phyloP scores from a whole-genome alignment of 768 basidiomycete species.

The Neoboletus magnificus region DNA sequence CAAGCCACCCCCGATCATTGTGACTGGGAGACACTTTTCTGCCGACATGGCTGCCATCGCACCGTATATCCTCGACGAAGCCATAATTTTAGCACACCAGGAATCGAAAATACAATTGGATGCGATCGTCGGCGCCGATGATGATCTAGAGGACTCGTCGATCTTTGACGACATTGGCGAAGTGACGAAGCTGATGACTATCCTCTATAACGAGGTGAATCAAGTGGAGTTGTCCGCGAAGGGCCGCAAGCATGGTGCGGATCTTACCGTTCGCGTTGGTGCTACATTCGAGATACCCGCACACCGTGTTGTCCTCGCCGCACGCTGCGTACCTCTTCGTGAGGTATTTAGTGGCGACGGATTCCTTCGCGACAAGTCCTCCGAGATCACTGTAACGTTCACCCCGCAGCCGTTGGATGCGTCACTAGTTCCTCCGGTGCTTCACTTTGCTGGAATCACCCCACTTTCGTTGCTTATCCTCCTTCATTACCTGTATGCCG shows the following conservation, averaged over 20 bases:
- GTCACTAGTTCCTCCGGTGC: background rate
- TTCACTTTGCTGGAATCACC: conserved; percentile 51
- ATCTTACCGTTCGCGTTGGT: conserved; percentile 51
- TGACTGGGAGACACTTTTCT: conserved; percentile 54
- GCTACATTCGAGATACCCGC: conserved; percentile 49
- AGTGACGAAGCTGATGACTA: conserved; percentile 22
- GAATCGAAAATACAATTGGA: background rate
- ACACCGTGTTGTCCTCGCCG: conserved; percentile 64
- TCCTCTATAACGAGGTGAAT: conserved; percentile 5
- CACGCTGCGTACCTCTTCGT: conserved; percentile 50
- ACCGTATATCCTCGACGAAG: conserved; percentile 45
- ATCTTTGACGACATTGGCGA: conserved; percentile 37
- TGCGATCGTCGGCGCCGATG: conserved; percentile 21
- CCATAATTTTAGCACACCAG: background rate
- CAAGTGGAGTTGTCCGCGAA: background rate
- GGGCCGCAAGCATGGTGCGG: conserved; percentile 52
- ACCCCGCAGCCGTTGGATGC: conserved; percentile 1
- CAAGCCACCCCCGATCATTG: conserved; percentile 48
- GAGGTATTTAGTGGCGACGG: conserved; percentile 38
- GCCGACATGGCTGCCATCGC: conserved; percentile 65
- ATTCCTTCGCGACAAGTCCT: conserved; percentile 25
- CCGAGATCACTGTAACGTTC: conserved; percentile 32
- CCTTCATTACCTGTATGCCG: conserved; percentile 84
- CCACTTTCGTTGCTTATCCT: conserved; percentile 71
- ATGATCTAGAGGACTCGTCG: conserved; percentile 38